Percentiles rank a stretch among this genome's conserved stretches.
phyloP scores from a whole-genome alignment of 495 filamentous ascomycete genomes.

The Xylaria venustula region DNA sequence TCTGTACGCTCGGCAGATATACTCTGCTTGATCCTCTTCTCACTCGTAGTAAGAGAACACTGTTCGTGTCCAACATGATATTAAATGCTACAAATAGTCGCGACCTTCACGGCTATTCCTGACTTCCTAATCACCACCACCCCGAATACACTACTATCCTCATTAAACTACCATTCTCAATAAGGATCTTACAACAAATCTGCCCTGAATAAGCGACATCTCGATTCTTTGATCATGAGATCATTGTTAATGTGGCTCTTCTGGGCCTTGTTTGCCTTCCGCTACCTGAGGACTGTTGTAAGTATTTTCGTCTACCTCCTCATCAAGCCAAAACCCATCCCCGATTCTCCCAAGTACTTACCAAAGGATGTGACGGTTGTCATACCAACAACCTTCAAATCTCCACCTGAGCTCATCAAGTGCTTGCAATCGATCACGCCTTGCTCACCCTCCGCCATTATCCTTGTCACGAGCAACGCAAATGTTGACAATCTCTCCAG shows the following conservation, averaged over 20 bases:
- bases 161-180: too few relatives aligned
- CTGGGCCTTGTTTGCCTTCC: constrained; percentile 19
- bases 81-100: too few relatives aligned
- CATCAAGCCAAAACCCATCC: constrained; percentile 61
- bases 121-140: too few relatives aligned
- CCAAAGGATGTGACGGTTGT: constrained; percentile 72
- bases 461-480: constrained; percentile 28
- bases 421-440: constrained; percentile 29
- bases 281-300: constrained; percentile 65
- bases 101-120: too few relatives aligned
- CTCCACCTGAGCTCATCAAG: constrained; percentile 26
- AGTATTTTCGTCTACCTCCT: constrained; percentile 65
- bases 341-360: constrained; percentile 62
- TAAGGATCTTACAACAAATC: too few relatives aligned
- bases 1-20: too few relatives aligned
- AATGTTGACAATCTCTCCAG: constrained; percentile 20
- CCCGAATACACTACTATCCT: too few relatives aligned
- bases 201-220: too few relatives aligned
- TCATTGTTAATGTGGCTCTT: background rate
- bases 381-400: constrained; percentile 63
- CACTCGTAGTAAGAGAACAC: too few relatives aligned
- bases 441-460: constrained; percentile 24
- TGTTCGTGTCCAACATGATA: too few relatives aligned
- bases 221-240: too few relatives aligned
- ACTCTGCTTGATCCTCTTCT: too few relatives aligned